phyloP scores from a whole-genome alignment of 1,139 yeast genomes.

The Lodderomyces margitis region DNA sequence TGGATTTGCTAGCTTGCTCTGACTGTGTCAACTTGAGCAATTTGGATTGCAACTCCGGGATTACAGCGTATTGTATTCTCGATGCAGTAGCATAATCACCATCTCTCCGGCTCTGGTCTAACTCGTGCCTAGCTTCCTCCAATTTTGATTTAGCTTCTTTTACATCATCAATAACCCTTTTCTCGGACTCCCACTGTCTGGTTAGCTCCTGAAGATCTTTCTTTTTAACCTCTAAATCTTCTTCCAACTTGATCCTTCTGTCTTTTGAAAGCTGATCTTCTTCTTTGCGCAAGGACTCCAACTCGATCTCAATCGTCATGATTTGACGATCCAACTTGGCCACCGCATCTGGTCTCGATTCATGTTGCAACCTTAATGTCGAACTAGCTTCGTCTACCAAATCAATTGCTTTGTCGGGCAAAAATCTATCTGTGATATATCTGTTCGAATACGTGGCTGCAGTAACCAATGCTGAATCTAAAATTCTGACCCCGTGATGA shows the following conservation, averaged over 20 bases:
- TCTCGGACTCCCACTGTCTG: slow-evolving; percentile 83
- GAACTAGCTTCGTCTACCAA: slow-evolving; percentile 97
- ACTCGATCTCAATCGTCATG: slow-evolving; percentile 92
- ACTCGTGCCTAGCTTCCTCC: slow-evolving; percentile 79
- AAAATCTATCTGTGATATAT: slow-evolving; percentile 84
- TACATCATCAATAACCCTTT: slow-evolving; percentile 66
- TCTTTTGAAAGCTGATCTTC: slow-evolving; percentile 82
- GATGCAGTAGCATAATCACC: slow-evolving; percentile 90
- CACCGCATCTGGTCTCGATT: slow-evolving; percentile 93
- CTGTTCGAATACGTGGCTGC: slow-evolving; percentile 90
- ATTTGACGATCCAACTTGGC: slow-evolving; percentile 84
- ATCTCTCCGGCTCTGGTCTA: slow-evolving; percentile 78
- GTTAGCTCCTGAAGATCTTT: slow-evolving; percentile 69
- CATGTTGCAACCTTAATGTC: slow-evolving; percentile 89
- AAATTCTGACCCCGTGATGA: slow-evolving; percentile 96
- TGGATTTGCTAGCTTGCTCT: slow-evolving; percentile 18
- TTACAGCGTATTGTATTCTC: slow-evolving; percentile 79
- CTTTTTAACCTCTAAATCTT: slow-evolving; percentile 59
- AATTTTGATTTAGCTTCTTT: slow-evolving; percentile 77
- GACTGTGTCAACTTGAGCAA: slow-evolving; percentile 45
- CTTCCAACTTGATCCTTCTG: slow-evolving; percentile 63
- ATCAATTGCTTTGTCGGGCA: slow-evolving; percentile 96
- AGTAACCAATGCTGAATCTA: slow-evolving; percentile 90
- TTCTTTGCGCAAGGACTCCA: slow-evolving; percentile 90
- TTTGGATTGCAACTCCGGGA: slow-evolving; percentile 71